Percentiles rank a stretch among this genome's conserved stretches.
Conservation (phyloP, 768 basidiomycete species). For the Favolaschia claudopus region DNA sequence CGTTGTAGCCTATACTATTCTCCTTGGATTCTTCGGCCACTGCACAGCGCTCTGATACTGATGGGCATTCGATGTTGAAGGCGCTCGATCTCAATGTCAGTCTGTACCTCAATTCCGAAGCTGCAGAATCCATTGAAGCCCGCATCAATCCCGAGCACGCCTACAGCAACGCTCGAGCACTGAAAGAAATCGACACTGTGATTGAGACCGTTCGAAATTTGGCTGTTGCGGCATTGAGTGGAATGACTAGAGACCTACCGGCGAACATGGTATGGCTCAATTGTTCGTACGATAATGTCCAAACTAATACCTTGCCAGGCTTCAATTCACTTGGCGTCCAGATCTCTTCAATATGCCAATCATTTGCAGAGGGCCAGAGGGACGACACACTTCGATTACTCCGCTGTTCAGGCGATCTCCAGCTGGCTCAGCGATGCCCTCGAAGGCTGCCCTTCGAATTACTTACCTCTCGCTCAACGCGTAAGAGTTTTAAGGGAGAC, state of each 20-base stretch:
- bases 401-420: slow-evolving; percentile 65
- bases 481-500: slow-evolving; percentile 51
- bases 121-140: slow-evolving; percentile 13
- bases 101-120: slow-evolving; percentile 45
- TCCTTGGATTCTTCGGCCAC: slow-evolving; percentile 47
- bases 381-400: slow-evolving; percentile 64
- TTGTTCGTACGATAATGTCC: not conserved
- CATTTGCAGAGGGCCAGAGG: slow-evolving; percentile 53
- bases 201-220: slow-evolving; percentile 25
- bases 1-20: slow-evolving; percentile 59
- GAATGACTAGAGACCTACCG: slow-evolving; percentile 9
- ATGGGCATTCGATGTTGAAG: slow-evolving; percentile 47
- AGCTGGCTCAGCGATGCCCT: slow-evolving; percentile 58
- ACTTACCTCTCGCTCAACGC: slow-evolving; percentile 40
- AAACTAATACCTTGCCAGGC: slow-evolving; percentile 28
- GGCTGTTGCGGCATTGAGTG: slow-evolving; percentile 18
- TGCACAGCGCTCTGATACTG: slow-evolving; percentile 30
- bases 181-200: slow-evolving; percentile 24
- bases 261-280: slow-evolving; percentile 34
- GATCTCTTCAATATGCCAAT: slow-evolving; percentile 46
- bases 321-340: slow-evolving; percentile 41
- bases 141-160: slow-evolving; percentile 14
- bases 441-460: slow-evolving; percentile 39
- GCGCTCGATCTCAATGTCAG: slow-evolving; percentile 50
- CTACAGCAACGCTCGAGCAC: slow-evolving; percentile 23